phyloP scores from a whole-genome alignment of 805 yeast genomes.

The Nakazawaea molendinolei region DNA sequence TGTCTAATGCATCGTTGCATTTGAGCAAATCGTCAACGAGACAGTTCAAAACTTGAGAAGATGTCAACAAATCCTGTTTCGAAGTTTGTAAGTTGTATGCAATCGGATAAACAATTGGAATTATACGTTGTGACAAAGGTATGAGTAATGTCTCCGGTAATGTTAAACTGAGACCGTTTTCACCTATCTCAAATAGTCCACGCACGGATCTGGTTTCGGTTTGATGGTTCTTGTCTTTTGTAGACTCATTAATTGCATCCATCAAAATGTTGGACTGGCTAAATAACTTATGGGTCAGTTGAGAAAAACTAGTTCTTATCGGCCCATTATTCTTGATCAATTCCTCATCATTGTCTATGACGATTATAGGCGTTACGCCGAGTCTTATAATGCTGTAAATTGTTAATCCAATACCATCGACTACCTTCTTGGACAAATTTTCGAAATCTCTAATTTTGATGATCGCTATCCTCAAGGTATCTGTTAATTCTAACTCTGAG shows the following conservation, averaged over 20 bases:
- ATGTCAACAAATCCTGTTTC: slow-evolving; percentile 25
- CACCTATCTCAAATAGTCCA: slow-evolving; percentile 29
- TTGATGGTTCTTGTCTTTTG: slow-evolving; percentile 12
- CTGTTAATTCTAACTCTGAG: slow-evolving; percentile 23
- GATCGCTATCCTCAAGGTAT: slow-evolving; percentile 47
- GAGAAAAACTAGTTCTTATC: slow-evolving; percentile 9
- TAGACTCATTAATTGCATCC: slow-evolving; percentile 13
- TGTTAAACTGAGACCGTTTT: slow-evolving; percentile 16
- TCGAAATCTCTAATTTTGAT: slow-evolving; percentile 41
- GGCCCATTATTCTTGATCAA: neutral
- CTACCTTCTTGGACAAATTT: slow-evolving; percentile 23
- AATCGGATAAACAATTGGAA: slow-evolving; percentile 64
- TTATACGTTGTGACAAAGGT: slow-evolving; percentile 34
- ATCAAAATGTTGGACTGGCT: slow-evolving; percentile 19
- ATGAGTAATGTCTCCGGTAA: slow-evolving; percentile 32
- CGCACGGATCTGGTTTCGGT: slow-evolving; percentile 25
- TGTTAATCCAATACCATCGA: slow-evolving; percentile 49
- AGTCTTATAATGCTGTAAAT: slow-evolving; percentile 46
- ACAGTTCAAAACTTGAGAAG: slow-evolving; percentile 34
- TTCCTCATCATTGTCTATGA: slow-evolving; percentile 39
- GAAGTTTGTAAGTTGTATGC: slow-evolving; percentile 29
- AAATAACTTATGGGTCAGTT: slow-evolving; percentile 15
- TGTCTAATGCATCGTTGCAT: slow-evolving; percentile 11
- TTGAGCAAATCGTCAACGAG: slow-evolving; percentile 28
- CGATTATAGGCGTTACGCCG: slow-evolving; percentile 71